phyloP scores from a whole-genome alignment of 225 moss, liverwort and hornwort genomes.

The Marchantia polymorpha region DNA sequence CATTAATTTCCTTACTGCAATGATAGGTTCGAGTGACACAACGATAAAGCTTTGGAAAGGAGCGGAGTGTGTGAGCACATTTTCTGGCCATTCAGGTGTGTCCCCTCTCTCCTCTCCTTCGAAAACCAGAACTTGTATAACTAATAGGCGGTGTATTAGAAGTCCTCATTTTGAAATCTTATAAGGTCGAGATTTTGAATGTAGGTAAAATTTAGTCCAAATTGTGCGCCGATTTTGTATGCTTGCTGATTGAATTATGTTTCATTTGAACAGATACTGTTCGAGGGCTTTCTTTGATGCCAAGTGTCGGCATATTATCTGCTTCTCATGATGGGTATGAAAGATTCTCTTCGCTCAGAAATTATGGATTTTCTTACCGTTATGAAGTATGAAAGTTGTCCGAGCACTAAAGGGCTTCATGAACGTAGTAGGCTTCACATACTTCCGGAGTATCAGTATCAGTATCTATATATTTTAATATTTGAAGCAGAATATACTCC shows the following conservation, averaged over 20 bases:
- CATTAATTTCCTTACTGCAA: not conserved
- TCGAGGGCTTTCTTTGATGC: constrained; percentile 77
- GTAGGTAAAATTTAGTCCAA: no score
- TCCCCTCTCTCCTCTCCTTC: not conserved
- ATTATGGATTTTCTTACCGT: no score
- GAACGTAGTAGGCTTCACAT: no score
- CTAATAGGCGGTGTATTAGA: no score
- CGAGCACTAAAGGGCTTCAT: no score
- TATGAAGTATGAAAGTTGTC: no score
- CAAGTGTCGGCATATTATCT: constrained; percentile 78
- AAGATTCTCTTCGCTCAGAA: not conserved
- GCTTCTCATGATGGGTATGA: constrained; percentile 94
- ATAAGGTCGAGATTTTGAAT: no score
- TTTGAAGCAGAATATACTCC: no score
- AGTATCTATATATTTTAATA: no score
- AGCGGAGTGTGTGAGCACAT: constrained; percentile 69
- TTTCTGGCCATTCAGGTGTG: constrained; percentile 87
- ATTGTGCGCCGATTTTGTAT: not conserved
- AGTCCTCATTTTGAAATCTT: no score
- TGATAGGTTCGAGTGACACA: constrained; percentile 80
- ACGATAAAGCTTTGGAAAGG: constrained; percentile 94
- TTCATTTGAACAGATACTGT: constrained; percentile 69
- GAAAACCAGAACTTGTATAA: no score
- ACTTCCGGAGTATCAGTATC: no score
- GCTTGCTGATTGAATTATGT: not conserved